These are phyloP conservation scores for Apophysomyces elegans DNA, from an alignment of 371 early-diverging fungal genomes.

Conservation along the genomic window DNA sequence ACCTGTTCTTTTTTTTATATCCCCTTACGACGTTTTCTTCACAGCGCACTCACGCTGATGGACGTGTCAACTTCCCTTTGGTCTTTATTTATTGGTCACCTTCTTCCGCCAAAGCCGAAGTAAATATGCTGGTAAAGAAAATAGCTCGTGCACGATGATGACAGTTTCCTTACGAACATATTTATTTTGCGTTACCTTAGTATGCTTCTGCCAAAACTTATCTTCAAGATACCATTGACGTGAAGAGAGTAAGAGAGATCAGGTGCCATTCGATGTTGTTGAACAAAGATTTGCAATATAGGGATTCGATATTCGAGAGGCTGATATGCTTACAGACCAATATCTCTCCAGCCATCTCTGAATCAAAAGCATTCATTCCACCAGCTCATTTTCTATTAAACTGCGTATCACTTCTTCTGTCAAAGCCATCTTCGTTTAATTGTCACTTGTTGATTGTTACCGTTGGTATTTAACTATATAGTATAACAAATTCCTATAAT, in stretches of 20 bases:
- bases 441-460: too few relatives aligned
- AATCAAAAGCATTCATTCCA: not conserved
- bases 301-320: conserved; percentile 60
- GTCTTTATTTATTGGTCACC: conserved; percentile 73
- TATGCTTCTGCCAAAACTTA: conserved; percentile 71
- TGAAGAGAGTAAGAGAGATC: conserved; percentile 50
- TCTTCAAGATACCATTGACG: conserved; percentile 57
- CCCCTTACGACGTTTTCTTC: not conserved
- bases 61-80: conserved; percentile 68
- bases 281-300: conserved; percentile 14
- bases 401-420: too few relatives aligned
- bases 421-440: too few relatives aligned
- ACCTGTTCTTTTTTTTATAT: not conserved
- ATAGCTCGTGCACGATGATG: not conserved
- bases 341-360: conserved; percentile 45
- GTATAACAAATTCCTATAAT: too few relatives aligned
- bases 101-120: conserved; percentile 53
- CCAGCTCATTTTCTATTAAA: too few relatives aligned
- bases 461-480: too few relatives aligned
- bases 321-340: conserved; percentile 55
- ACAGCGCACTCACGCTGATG: conserved; percentile 62
- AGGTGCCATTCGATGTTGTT: not conserved
- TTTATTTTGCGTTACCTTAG: conserved; percentile 16
- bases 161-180: not conserved
- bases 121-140: conserved; percentile 61